Conservation (phyloP, 805 yeast genomes). For the Ogataea paradorogensis region DNA sequence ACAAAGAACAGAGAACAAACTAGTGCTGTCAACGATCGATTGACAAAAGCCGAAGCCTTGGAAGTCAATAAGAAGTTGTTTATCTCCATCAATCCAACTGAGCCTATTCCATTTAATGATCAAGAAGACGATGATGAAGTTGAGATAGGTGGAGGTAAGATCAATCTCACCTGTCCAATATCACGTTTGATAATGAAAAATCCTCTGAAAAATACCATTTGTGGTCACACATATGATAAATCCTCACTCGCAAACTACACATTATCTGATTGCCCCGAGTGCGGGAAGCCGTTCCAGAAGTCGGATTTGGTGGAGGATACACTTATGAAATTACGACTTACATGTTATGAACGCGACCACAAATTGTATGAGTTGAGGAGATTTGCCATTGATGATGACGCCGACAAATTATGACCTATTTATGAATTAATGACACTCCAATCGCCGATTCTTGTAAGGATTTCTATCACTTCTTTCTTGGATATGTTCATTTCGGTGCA, state of each 20-base stretch:
- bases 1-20: constrained; percentile 3
- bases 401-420: constrained; percentile 14
- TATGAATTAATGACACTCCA: constrained; percentile 43
- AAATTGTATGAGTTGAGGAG: constrained; percentile 17
- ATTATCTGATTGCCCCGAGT: constrained; percentile 54
- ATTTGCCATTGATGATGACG: constrained; percentile 16
- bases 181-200: constrained; percentile 47
- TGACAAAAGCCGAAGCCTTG: constrained; percentile 8
- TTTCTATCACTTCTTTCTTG: constrained; percentile 49
- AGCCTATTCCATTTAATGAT: constrained; percentile 50
- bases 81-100: constrained; percentile 56
- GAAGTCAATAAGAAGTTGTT: constrained; percentile 41
- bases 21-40: constrained; percentile 2
- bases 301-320: constrained; percentile 45
- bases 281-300: constrained; percentile 37
- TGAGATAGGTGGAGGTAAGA: constrained; percentile 64
- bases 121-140: constrained; percentile 51
- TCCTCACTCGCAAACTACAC: constrained; percentile 39
- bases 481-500: constrained; percentile 67
- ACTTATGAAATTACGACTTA: constrained; percentile 55
- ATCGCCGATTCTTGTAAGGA: constrained; percentile 44
- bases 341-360: constrained; percentile 33
- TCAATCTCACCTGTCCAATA: constrained; percentile 68
- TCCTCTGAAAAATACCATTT: constrained; percentile 55
- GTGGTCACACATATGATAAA: constrained; percentile 63